phyloP scores from a whole-genome alignment of 192 early-diverging fungal genomes.

The Hyaloraphidium curvatum region DNA sequence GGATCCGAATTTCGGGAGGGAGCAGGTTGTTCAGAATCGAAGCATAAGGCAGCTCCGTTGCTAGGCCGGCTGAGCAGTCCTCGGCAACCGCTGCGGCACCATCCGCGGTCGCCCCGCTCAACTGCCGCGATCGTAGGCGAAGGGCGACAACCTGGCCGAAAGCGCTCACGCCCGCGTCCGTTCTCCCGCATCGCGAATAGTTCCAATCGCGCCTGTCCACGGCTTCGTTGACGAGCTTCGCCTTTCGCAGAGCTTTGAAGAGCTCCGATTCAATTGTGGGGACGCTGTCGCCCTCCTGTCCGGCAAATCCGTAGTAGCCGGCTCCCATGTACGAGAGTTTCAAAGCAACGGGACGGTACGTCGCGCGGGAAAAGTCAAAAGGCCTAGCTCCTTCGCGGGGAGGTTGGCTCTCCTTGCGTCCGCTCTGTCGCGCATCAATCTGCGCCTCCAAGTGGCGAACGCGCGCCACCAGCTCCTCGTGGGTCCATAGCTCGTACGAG shows the following conservation, averaged over 20 bases:
- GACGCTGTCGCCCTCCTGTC: constrained; percentile 33
- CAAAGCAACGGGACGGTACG: constrained; percentile 61
- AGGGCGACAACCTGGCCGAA: constrained; percentile 76
- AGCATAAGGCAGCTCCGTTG: constrained; percentile 55
- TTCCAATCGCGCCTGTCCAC: constrained; percentile 38
- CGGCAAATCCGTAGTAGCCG: constrained; percentile 70
- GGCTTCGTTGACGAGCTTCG: constrained; percentile 68
- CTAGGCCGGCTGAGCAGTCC: not conserved
- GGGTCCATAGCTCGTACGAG: constrained; percentile 28
- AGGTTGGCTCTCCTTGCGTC: no score
- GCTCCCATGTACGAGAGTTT: constrained; percentile 82
- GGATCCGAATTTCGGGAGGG: constrained; percentile 75
- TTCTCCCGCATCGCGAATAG: constrained; percentile 68
- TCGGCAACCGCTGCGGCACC: not conserved
- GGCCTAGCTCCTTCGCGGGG: not conserved
- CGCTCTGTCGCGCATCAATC: not conserved
- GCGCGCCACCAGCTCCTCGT: constrained; percentile 31
- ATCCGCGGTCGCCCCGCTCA: constrained; percentile 7
- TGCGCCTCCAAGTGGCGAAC: constrained; percentile 19
- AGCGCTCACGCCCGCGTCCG: constrained; percentile 75
- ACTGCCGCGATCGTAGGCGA: constrained; percentile 40
- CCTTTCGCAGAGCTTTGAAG: constrained; percentile 57
- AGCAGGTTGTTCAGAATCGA: constrained; percentile 64
- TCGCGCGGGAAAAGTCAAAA: constrained; percentile 63
- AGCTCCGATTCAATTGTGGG: constrained; percentile 70